Percentiles rank a stretch among this genome's conserved stretches.
Conservation (phyloP, 306 rosid species). For the Abrus precatorius region DNA sequence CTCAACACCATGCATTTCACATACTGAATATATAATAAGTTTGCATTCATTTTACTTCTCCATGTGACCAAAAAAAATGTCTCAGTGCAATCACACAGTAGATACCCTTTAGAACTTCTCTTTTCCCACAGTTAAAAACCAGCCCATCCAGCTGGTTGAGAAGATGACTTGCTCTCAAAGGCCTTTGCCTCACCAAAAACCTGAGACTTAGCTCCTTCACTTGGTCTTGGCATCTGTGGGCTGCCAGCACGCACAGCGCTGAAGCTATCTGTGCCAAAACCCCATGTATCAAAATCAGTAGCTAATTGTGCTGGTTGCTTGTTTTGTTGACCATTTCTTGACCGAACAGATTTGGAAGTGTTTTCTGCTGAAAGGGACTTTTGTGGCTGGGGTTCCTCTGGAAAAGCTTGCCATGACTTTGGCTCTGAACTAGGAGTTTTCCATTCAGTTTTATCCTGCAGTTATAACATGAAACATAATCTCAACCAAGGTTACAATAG, state of each 20-base stretch:
- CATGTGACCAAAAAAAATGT: constrained; percentile 29
- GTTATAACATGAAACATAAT: too few relatives aligned
- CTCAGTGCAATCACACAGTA: constrained; percentile 45
- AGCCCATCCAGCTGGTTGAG: constrained; percentile 99
- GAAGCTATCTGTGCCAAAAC: constrained; percentile 80
- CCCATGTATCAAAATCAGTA: constrained; percentile 77
- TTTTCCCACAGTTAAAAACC: constrained; percentile 68
- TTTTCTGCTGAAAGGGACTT: constrained; percentile 58
- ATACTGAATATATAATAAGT: constrained; percentile 40
- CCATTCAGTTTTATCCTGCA: constrained; percentile 61
- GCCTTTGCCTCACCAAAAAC: constrained; percentile 57
- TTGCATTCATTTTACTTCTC: constrained; percentile 47
- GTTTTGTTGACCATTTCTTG: constrained; percentile 68
- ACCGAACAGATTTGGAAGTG: constrained; percentile 72
- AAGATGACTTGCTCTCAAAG: constrained; percentile 62
- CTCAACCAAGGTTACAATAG: too few relatives aligned
- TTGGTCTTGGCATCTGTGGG: constrained; percentile 59
- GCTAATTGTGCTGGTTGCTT: constrained; percentile 58
- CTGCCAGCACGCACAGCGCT: constrained; percentile 64
- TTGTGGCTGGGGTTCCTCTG: constrained; percentile 64
- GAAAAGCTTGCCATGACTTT: constrained; percentile 84
- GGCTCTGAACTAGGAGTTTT: constrained; percentile 67
- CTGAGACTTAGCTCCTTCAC: constrained; percentile 65
- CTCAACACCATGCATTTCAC: constrained; percentile 56
- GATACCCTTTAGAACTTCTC: constrained; percentile 39